Conservation (phyloP, 2,329 filamentous ascomycete species). For the Fusarium oxysporum region DNA sequence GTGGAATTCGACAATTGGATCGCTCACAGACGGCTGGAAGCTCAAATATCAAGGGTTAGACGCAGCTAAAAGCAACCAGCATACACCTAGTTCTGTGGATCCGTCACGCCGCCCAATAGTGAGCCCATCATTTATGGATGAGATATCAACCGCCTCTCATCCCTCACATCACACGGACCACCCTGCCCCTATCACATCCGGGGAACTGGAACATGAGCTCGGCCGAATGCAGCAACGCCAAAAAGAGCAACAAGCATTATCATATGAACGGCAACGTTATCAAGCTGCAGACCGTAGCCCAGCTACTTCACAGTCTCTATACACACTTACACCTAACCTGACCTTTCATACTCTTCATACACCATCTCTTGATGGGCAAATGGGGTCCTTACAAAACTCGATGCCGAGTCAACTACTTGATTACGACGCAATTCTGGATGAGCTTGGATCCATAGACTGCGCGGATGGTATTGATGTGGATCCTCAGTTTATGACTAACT, state of each 20-base stretch:
- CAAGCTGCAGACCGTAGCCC: conserved; percentile 34
- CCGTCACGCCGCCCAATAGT: conserved; percentile 24
- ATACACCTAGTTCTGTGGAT: conserved; percentile 34
- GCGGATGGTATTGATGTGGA: conserved; percentile 64
- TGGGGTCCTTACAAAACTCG: conserved; percentile 35
- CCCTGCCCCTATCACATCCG: conserved; percentile 37
- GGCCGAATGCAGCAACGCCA: conserved; percentile 38
- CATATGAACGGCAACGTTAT: conserved; percentile 40
- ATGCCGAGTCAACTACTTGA: conserved; percentile 51
- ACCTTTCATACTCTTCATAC: conserved; percentile 44
- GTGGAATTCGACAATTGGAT: conserved; percentile 47
- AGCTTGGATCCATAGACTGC: conserved; percentile 63
- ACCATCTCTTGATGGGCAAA: conserved; percentile 34
- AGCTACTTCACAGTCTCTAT: conserved; percentile 37
- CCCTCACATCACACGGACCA: conserved; percentile 40
- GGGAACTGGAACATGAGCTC: conserved; percentile 40
- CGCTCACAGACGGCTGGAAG: conserved; percentile 46
- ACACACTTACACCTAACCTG: conserved; percentile 41
- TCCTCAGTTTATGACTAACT: conserved; percentile 73
- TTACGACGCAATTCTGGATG: conserved; percentile 65
- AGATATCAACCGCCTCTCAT: conserved; percentile 46
- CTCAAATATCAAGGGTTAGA: conserved; percentile 23
- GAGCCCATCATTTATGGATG: conserved; percentile 42
- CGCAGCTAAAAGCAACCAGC: conserved; percentile 38
- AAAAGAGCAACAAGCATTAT: conserved; percentile 36